Base-by-base conservation (phyloP, 2,329 filamentous ascomycete genomes). In the Aspergillus fumigatiaffinis region DNA sequence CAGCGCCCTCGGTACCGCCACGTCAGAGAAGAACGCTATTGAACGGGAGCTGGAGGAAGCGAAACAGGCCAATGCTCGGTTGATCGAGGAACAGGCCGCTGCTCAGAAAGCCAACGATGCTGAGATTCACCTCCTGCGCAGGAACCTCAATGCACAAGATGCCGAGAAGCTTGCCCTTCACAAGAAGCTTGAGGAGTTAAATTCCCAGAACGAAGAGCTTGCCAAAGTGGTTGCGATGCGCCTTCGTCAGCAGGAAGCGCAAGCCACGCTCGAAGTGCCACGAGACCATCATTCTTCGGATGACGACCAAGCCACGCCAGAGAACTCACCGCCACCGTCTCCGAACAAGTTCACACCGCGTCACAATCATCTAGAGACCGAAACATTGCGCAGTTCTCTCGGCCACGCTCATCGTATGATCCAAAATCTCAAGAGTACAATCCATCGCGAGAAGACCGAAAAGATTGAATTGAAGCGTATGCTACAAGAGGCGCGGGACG, bases 361-460 rank as follows among this genome's bases (percentile, higher is more conserved):
- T 25, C 93, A 97, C 74, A 87, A 90, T 41, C 87, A 91, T 76
- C 83, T 99, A n/a, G 94, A 99, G 75, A 89, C 91, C 0, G 94
- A 99, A 77, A 99, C 94, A 0, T 79, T 99, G 64, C 95, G 94
- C 78, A 95, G 92, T 54, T 97, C 93, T 26, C 82, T 97, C 28
- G 88, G 92, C 64, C 94, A 99, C 72, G 93, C 94, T 42, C 94
- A 97, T 73, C 87, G 93, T 57, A 97, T 96, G 77, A 97, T 99
- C 58, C 93, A 97, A 73, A 96, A 91, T 68, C 84, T 97, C 65
- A 92, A 96, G 75, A 92, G 89, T 73, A 96, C 92, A 68, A 90
- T 97, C 50, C 93, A 99, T 73, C 89, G 94, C 35, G 94, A 99
- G 75, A 99, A 97, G 86, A 97, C 93, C 0, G 94, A 99, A 75